A percentile compares a stretch with the other conserved stretches of the same genome.
Evolutionary conservation across 352 stramenopile genomes (phyloP).

Genomic region (Vaucheria bursata): DNA sequence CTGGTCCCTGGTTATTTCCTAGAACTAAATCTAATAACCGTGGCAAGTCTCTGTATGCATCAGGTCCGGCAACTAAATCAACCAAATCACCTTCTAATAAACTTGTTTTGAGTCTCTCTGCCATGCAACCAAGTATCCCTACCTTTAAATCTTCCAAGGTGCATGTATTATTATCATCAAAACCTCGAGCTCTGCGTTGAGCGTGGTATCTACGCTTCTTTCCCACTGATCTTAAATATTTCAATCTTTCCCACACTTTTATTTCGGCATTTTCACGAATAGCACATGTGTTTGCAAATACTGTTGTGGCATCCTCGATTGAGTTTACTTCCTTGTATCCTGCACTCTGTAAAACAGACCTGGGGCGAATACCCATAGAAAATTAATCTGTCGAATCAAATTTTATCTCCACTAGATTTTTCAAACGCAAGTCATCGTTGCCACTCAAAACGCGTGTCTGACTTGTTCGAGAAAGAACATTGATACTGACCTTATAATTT

Average conservation of each 20-base stretch:
- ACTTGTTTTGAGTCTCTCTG: slow-evolving; percentile 88
- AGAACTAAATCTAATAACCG: slow-evolving; percentile 69
- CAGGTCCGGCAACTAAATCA: slow-evolving; percentile 93
- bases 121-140: slow-evolving; percentile 98
- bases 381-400: background rate
- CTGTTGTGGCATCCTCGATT: slow-evolving; percentile 63
- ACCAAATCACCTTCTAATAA: slow-evolving; percentile 72
- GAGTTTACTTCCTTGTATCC: slow-evolving; percentile 45
- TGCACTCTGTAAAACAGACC: slow-evolving; percentile 53
- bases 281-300: slow-evolving; percentile 97
- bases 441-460: too few species aligned
- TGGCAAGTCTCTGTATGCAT: slow-evolving; percentile 95
- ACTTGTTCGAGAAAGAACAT: slow-evolving; percentile 73
- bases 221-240: background rate
- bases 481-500: slow-evolving; percentile 72
- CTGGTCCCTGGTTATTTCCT: slow-evolving; percentile 49
- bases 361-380: background rate
- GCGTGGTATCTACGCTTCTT: background rate
- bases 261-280: slow-evolving; percentile 97
- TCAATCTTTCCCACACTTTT: slow-evolving; percentile 65
- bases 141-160: slow-evolving; percentile 55
- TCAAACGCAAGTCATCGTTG: slow-evolving; percentile 33
- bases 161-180: background rate
- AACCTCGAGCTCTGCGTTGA: background rate
- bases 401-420: background rate